Base-by-base conservation (phyloP, 2,329 filamentous ascomycete species). In the Neurospora sp. region DNA sequence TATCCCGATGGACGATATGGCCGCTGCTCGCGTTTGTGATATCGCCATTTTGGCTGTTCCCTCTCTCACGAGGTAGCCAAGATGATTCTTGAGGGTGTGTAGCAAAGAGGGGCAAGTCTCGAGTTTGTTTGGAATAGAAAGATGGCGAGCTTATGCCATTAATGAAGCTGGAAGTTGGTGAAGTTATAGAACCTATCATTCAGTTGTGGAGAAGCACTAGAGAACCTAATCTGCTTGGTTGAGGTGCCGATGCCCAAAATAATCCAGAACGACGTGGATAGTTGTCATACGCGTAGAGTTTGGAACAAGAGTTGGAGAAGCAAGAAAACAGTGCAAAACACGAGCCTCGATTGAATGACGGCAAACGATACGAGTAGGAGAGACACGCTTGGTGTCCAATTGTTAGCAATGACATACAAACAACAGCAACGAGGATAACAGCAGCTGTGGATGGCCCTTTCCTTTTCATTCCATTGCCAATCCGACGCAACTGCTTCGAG, bases 1-100 rank as follows among this genome's bases (percentile, higher is more conserved):
- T 68, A 89, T 77, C 11, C 79, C 81, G 43, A 87, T 75, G 38
- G 89, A 89, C 71, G 84, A 78, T 71, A 82, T 79, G 52, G 75
- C 75, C 67, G 82, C 79, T 39, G 80, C 72, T 28, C 74, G 78
- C 33, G 76, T 77, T 58, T 80, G 76, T 33, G 70, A 66, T 52
- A 73, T 69, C 8, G 76, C 73, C 79, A 81, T 80, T 13, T 19
- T 73, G 72, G 9, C 38, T 36, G 67, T 38, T 9, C 40, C 58
- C 36, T 13, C 39, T 23, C 42, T 15, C 13, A 66, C 23, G 66
- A n/a, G 38, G 67, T 43, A 52, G 46, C 66, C 36, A 52, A 28
- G 67, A 28, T 23, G 28, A 68, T 17, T 28, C 39, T 23, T 10
- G 28, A 43, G 10, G 67, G 36, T 39, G 67, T 39, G 23, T 67